Evolutionary conservation across 345 rosid genomes (phyloP), one percentile per base, ranked within the genome.

Genomic region (Hirschfeldia incana): DNA sequence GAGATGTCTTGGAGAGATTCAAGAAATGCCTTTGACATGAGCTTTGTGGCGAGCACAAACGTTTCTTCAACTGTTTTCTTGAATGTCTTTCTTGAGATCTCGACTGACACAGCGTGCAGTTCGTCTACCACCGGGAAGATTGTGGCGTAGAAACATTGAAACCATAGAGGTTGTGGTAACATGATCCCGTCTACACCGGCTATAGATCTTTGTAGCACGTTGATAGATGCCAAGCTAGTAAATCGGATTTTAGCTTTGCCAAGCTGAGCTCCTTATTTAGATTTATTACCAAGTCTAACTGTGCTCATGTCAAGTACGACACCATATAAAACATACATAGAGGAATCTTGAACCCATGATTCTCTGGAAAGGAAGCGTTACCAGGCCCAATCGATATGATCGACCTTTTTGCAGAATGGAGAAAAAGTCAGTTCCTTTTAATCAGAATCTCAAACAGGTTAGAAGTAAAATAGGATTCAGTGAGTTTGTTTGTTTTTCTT

Each of bases 301-400:
- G 44, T 57, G 73, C 16, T 79, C 53, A 69, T 27, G 37, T 42
- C 51, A 69, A 39, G 66, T 12, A 69, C 69, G 46, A 79, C 12
- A 37, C 55, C 49, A 73, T 1, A 33, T 21, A 3, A 27, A 32
- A 17, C 34, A 72, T 36, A 70, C 21, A 65, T 4, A 37, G 4
- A 32, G 4, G n/a, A n/a, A n/a, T 90, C 82, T 83, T 82, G 92
- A 92, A 92, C 64, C 86, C 92, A 1, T 89, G 92, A 79, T 85
- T 89, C 77, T 84, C 90, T 0, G 88, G 93, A 68, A 89, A 76
- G 10, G 91, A 79, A 65, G 83, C 86, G 32, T 90, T 92, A 70
- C 93, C 97, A 16, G 94, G 92, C 37, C 94, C 89, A 74, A 90
- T 72, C 5, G 93, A 89, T 79, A 90, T 81, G 59, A 82, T 62